A percentile compares a stretch with the other conserved stretches of the same genome.
Evolutionary conservation across 164 flowering plant species (phyloP).

Genomic region (Macadamia integrifolia): DNA sequence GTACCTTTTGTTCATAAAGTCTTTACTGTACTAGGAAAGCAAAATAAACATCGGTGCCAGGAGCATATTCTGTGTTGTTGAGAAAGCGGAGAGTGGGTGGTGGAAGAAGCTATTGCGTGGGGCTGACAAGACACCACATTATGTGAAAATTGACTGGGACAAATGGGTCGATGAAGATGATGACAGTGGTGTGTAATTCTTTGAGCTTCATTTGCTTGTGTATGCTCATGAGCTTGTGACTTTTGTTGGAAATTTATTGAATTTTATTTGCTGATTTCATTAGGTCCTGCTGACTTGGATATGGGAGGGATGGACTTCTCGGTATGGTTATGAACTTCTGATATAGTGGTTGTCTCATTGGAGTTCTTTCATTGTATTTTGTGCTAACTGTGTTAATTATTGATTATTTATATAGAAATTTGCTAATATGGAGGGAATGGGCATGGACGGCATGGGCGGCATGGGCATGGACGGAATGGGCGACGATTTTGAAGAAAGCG

Average conservation of each 20-base stretch:
- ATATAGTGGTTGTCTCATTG: not conserved
- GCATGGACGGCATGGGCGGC: constrained; percentile 27
- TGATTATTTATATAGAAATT: constrained; percentile 39
- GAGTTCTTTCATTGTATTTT: not conserved
- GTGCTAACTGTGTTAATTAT: not conserved
- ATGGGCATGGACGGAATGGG: constrained; percentile 13
- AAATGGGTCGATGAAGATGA: constrained; percentile 97
- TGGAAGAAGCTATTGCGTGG: constrained; percentile 76
- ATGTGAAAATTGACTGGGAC: constrained; percentile 90
- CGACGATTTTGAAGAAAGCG: constrained; percentile 54
- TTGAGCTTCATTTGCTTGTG: not conserved
- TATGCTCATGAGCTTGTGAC: not conserved
- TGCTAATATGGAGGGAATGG: constrained; percentile 41
- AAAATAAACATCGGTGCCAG: constrained; percentile 68
- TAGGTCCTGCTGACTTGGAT: constrained; percentile 55
- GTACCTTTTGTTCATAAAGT: not conserved
- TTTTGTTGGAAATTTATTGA: not conserved
- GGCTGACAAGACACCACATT: constrained; percentile 65
- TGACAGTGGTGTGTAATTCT: constrained; percentile 34
- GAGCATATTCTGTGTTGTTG: constrained; percentile 62
- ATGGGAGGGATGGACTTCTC: constrained; percentile 92
- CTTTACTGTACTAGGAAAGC: constrained; percentile 50
- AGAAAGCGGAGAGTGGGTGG: constrained; percentile 85
- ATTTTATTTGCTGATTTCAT: constrained; percentile 11
- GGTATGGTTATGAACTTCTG: constrained; percentile 31